Base-by-base conservation (phyloP, 345 rosid species). In the Camelina hispida region DNA sequence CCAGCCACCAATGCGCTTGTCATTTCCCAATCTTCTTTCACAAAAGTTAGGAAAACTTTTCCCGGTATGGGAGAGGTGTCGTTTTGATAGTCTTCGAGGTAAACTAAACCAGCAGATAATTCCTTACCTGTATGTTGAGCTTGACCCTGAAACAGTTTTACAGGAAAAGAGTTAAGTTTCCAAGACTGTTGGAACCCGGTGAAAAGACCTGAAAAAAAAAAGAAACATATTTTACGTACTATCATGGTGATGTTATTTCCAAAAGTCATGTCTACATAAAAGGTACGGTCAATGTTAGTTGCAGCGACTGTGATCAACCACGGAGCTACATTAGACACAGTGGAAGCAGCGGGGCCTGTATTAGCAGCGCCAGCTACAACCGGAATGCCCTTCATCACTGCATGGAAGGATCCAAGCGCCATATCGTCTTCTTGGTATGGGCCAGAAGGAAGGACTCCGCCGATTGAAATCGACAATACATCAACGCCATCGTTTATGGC, bases 401-500 rank as follows among this genome's bases (percentile, higher is more conserved):
- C 73, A 58, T 74, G 34, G 61, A 74, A 74, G 13, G 78, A 34
- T 40, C 61, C 67, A 35, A 74, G 9, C 20, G 20, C 60, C 0
- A 66, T 0, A 34, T 56, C 59, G 23, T 22, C 67, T 28, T 4
- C 4, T 59, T 12, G 16, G 20, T 10, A 0, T 57, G 78, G 72
- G 13, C n/a, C 23, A 5, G 7, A 4, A 37, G 72, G 78, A 47
- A 28, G 1, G 2, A 0, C 0, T 7, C 0, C 0, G 8, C 0
- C 60, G 2, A 74, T 0, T 4, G 79, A 76, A 51, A 76, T 0
- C 54, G 79, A 68, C 28, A 76, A 9, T 11, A 76, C 79, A 60
- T 59, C 74, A 50, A 76, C 69, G 2, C 69, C 63, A 59, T 75
- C 79, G 18, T 75, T 69, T 46, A 75, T 60, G 60, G 79, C 79